phyloP scores from a whole-genome alignment of 352 stramenopile genomes.

The Saprolegnia diclina region DNA sequence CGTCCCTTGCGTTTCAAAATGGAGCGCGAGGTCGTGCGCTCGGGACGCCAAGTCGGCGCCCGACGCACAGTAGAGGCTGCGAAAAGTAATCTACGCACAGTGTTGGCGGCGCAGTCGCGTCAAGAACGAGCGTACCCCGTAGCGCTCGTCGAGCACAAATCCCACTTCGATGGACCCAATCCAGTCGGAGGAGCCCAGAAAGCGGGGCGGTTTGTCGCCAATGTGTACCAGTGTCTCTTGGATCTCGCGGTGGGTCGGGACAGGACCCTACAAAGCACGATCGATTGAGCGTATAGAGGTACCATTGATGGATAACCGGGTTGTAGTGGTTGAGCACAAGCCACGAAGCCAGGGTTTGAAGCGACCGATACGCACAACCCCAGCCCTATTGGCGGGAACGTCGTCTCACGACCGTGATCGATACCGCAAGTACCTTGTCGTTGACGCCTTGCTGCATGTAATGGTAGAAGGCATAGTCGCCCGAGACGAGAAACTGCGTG shows the following conservation, averaged over 20 bases:
- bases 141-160: slow-evolving; percentile 72
- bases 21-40: slow-evolving; percentile 56
- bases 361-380: slow-evolving; percentile 82
- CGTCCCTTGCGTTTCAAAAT: slow-evolving; percentile 73
- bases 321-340: slow-evolving; percentile 66
- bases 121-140: slow-evolving; percentile 35
- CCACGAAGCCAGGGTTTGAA: slow-evolving; percentile 83
- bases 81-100: slow-evolving; percentile 37
- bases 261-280: slow-evolving; percentile 22
- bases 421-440: slow-evolving; percentile 40
- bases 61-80: slow-evolving; percentile 54
- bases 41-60: slow-evolving; percentile 52
- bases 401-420: too few species aligned
- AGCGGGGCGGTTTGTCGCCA: slow-evolving; percentile 66
- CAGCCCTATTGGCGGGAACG: slow-evolving; percentile 38
- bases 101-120: background rate
- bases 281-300: background rate
- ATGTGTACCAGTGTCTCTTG: slow-evolving; percentile 71
- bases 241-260: slow-evolving; percentile 63
- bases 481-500: slow-evolving; percentile 51
- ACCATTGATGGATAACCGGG: background rate
- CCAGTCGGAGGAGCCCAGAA: slow-evolving; percentile 68
- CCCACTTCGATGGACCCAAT: slow-evolving; percentile 83
- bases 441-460: slow-evolving; percentile 75
- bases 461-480: slow-evolving; percentile 82